Conservation (phyloP, 73 alveolate species). For the Symbiodinium natans region DNA sequence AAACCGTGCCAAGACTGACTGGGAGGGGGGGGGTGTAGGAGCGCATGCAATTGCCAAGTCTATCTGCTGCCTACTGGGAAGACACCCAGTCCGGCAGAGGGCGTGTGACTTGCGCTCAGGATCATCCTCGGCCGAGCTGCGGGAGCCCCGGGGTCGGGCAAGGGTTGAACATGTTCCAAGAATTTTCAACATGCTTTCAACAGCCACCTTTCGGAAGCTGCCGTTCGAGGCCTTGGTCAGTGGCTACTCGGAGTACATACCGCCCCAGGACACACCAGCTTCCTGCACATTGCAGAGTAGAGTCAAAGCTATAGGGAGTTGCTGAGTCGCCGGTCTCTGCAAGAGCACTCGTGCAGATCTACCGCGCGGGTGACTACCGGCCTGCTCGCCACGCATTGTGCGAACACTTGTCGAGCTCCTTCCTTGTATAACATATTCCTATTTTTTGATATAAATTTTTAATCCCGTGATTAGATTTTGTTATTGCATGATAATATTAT, state of each 20-base stretch:
- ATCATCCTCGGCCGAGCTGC: neutral
- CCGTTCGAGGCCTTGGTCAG: neutral
- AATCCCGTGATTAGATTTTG: too few relatives aligned
- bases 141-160: neutral
- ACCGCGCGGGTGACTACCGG: conserved; percentile 81
- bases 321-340: neutral
- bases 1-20: too few relatives aligned
- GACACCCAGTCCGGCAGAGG: too few relatives aligned
- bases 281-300: too few relatives aligned
- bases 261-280: conserved; percentile 27
- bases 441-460: too few relatives aligned
- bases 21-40: too few relatives aligned
- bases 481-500: too few relatives aligned
- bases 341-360: neutral
- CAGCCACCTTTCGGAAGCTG: neutral
- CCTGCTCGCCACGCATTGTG: neutral
- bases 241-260: conserved; percentile 37
- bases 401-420: too few relatives aligned
- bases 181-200: neutral
- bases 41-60: too few relatives aligned
- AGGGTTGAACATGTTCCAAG: too few relatives aligned
- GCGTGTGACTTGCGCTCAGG: neutral
- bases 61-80: too few relatives aligned
- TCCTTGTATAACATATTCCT: too few relatives aligned
- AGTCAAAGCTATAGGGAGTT: neutral